These are phyloP conservation scores for Claviceps sp. DNA, from an alignment of 2,329 filamentous ascomycete genomes.

Conservation along the genomic window DNA sequence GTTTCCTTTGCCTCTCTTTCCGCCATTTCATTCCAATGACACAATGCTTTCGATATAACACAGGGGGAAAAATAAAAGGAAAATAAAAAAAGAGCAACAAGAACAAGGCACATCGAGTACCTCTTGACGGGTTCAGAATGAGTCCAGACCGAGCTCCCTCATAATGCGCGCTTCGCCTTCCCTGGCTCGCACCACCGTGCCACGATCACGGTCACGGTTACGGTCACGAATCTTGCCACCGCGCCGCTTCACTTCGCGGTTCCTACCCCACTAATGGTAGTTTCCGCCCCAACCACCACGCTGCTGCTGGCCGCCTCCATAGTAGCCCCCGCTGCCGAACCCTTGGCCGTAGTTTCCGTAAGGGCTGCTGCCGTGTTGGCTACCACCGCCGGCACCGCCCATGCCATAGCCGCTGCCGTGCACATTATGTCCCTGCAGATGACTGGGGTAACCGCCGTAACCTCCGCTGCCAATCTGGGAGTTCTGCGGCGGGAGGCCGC, in stretches of 20 bases:
- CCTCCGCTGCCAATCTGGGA: conserved; percentile 36
- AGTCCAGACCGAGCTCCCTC: conserved; percentile 8
- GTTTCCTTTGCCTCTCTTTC: conserved; percentile 4
- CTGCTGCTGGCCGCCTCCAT: conserved; percentile 29
- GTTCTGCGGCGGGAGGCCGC: conserved; percentile 40
- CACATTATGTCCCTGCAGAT: conserved; percentile 38
- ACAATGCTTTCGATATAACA: conserved; percentile 12
- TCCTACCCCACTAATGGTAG: conserved; percentile 35
- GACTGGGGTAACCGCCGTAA: conserved; percentile 43
- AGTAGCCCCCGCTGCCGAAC: conserved; percentile 35
- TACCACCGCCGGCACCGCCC: conserved; percentile 34
- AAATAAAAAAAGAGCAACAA: neutral
- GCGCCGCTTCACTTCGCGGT: conserved; percentile 14
- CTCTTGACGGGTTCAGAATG: conserved; percentile 3
- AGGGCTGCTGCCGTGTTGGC: conserved; percentile 38
- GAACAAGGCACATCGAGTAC: neutral
- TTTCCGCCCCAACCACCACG: conserved; percentile 47
- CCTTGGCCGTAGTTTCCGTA: conserved; percentile 40
- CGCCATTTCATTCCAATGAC: conserved; percentile 5
- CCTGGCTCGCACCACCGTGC: neutral
- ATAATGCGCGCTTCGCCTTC: conserved; percentile 7
- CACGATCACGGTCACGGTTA: conserved; percentile 1
- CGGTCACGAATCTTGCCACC: conserved; percentile 7
- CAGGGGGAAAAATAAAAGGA: neutral
- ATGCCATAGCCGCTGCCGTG: conserved; percentile 45